Evolutionary conservation across 768 basidiomycete species (phyloP).

Genomic region (Cystobasidium onofrii): DNA sequence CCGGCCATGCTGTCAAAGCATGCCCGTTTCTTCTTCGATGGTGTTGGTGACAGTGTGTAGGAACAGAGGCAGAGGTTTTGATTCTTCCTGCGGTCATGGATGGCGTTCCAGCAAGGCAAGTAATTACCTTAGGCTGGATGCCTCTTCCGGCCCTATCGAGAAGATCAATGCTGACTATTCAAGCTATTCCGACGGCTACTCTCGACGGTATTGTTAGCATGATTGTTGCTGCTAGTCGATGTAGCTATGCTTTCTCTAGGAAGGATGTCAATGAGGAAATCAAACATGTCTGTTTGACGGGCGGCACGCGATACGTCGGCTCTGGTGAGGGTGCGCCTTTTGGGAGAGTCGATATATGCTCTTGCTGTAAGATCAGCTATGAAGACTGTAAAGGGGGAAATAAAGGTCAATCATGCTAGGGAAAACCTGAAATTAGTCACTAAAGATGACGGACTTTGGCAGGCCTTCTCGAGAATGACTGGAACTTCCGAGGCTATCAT

Average conservation of each 20-base stretch:
- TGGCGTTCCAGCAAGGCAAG: too few species aligned
- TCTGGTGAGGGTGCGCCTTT: slow-evolving; percentile 34
- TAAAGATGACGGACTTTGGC: slow-evolving; percentile 63
- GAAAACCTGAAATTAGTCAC: too few species aligned
- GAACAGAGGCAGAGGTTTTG: not conserved
- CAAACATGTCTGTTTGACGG: slow-evolving; percentile 58
- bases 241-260: slow-evolving; percentile 62
- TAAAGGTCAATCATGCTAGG: too few species aligned
- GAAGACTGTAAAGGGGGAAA: slow-evolving; percentile 71
- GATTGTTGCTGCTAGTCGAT: not conserved
- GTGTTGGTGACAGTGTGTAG: not conserved
- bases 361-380: slow-evolving; percentile 93
- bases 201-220: not conserved
- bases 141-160: not conserved
- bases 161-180: not conserved
- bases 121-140: too few species aligned
- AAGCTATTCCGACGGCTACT: not conserved
- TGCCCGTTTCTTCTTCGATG: not conserved
- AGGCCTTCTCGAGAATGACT: slow-evolving; percentile 93
- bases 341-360: slow-evolving; percentile 52
- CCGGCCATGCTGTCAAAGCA: too few species aligned
- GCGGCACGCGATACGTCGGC: slow-evolving; percentile 67
- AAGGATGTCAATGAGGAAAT: slow-evolving; percentile 93
- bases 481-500: slow-evolving; percentile 99
- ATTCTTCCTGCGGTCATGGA: too few species aligned